phyloP scores from a whole-genome alignment of 148 eudicot species.

The Pouteria glomerata region DNA sequence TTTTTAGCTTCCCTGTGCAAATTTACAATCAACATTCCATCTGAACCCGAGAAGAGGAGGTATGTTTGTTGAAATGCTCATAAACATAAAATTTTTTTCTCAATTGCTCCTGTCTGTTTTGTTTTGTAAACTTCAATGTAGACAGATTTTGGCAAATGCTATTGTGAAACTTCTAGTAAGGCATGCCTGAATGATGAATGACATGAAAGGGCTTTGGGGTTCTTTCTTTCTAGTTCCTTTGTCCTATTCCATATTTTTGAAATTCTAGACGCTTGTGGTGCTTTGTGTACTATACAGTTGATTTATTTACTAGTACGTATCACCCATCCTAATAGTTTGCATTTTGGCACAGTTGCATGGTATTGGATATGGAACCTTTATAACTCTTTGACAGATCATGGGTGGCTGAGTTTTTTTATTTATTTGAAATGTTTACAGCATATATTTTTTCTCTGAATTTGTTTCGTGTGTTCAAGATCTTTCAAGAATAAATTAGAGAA shows the following conservation, averaged over 20 bases:
- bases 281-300: not conserved
- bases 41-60: conserved; percentile 81
- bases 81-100: not conserved
- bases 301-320: not conserved
- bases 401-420: not conserved
- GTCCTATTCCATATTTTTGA: not conserved
- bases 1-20: conserved; percentile 97
- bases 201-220: not conserved
- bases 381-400: not conserved
- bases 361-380: too few relatives aligned
- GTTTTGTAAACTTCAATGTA: not conserved
- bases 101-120: not conserved
- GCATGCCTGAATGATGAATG: not conserved
- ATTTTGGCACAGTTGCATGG: not conserved
- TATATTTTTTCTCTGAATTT: not conserved
- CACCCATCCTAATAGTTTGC: not conserved
- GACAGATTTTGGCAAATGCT: not conserved
- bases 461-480: not conserved
- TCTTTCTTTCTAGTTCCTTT: not conserved
- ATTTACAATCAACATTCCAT: conserved; percentile 73
- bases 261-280: not conserved
- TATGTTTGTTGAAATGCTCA: conserved; percentile 20
- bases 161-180: not conserved
- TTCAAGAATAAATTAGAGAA: not conserved
- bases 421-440: not conserved